phyloP scores from a whole-genome alignment of 2,329 filamentous ascomycete species.

The Fusarium sp. region DNA sequence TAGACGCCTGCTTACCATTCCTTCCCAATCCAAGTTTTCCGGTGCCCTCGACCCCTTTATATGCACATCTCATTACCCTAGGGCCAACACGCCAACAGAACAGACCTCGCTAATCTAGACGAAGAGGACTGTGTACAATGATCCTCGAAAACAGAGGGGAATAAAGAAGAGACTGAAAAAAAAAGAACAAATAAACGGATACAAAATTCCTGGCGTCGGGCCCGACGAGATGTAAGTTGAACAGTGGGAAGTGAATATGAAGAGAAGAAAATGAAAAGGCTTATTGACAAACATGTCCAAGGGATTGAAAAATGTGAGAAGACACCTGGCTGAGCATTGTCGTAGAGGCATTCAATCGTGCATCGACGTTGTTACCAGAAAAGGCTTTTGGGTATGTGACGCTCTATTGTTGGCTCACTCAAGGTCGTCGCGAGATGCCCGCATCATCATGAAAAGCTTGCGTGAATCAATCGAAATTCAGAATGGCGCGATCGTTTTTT shows the following conservation, averaged over 20 bases:
- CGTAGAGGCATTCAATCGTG: conserved; percentile 30
- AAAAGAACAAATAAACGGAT: conserved; percentile 3
- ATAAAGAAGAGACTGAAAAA: neutral
- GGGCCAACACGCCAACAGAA: conserved; percentile 25
- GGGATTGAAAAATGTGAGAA: conserved; percentile 20
- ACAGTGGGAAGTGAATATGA: conserved; percentile 18
- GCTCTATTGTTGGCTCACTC: conserved; percentile 39
- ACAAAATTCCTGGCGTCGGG: conserved; percentile 38
- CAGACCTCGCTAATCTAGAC: conserved; percentile 18
- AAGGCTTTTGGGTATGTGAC: conserved; percentile 16
- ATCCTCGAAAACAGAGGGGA: conserved; percentile 5
- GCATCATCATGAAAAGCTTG: conserved; percentile 46
- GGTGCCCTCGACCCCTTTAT: conserved; percentile 26
- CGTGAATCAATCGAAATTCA: conserved; percentile 44
- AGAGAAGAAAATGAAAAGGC: neutral
- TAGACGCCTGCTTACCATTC: conserved; percentile 32
- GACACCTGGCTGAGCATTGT: conserved; percentile 21
- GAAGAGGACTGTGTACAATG: conserved; percentile 9
- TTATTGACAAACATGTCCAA: conserved; percentile 35
- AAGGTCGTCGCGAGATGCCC: conserved; percentile 45
- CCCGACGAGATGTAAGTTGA: conserved; percentile 35
- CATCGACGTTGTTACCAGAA: conserved; percentile 25
- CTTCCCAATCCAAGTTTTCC: conserved; percentile 29
- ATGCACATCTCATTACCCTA: conserved; percentile 36
- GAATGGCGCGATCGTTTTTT: conserved; percentile 30